phyloP scores from a whole-genome alignment of 768 basidiomycete genomes.

The Amanita rubescens region DNA sequence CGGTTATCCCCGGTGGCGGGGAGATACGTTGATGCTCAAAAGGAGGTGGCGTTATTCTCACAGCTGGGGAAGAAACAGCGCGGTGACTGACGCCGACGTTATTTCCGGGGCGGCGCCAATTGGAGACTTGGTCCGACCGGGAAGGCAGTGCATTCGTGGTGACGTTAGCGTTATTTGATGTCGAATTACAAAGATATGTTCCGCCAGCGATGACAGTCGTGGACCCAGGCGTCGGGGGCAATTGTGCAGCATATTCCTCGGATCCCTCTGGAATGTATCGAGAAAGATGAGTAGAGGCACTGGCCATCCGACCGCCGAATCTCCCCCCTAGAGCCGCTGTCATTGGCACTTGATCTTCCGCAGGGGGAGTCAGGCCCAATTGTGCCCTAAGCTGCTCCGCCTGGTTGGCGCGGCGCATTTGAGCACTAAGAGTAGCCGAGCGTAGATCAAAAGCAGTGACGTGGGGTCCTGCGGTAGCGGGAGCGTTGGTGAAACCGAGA shows the following conservation, averaged over 20 bases:
- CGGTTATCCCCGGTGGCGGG: conserved; percentile 34
- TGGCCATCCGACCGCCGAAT: conserved; percentile 59
- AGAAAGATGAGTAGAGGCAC: conserved; percentile 29
- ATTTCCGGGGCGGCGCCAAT: conserved; percentile 76
- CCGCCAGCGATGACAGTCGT: conserved; percentile 70
- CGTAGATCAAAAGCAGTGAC: conserved; percentile 59
- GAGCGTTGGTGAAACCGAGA: conserved; percentile 37
- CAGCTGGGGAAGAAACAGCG: conserved; percentile 52
- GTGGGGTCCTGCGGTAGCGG: conserved; percentile 70
- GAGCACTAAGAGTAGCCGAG: conserved; percentile 43
- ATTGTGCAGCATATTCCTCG: not conserved
- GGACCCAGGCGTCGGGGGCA: conserved; percentile 39
- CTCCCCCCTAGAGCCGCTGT: conserved; percentile 72
- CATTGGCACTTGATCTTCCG: conserved; percentile 68
- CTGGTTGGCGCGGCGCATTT: conserved; percentile 63
- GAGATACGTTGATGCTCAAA: conserved; percentile 43
- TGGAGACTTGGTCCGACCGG: conserved; percentile 72
- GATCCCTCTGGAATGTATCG: conserved; percentile 33
- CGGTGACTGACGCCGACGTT: conserved; percentile 57
- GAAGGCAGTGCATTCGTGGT: conserved; percentile 40
- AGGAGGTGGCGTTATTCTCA: conserved; percentile 71
- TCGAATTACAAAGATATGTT: conserved; percentile 52
- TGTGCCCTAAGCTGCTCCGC: conserved; percentile 60
- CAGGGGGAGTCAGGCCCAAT: conserved; percentile 34
- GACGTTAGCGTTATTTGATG: conserved; percentile 32